Conservation (phyloP, 73 alveolate genomes). For the Symbiodinium natans region DNA sequence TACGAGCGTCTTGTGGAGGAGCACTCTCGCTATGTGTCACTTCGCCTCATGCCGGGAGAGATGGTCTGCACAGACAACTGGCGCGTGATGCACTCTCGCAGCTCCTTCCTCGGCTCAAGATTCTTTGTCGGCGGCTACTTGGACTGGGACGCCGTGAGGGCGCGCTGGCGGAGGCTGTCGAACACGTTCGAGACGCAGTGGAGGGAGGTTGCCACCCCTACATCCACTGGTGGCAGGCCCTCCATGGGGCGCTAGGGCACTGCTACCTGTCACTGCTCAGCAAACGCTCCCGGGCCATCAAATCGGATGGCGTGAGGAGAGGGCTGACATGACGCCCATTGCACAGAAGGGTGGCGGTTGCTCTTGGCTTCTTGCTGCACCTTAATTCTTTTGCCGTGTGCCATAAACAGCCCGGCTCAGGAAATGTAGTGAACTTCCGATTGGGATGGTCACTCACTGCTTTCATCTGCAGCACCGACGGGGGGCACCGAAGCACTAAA, state of each 20-base stretch:
- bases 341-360: too few species aligned
- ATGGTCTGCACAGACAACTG: slow-evolving; percentile 94
- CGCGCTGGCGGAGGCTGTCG: slow-evolving; percentile 73
- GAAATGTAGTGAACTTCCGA: background rate
- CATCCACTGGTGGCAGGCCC: too few species aligned
- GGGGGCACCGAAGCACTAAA: too few species aligned
- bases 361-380: too few species aligned
- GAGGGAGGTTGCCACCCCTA: background rate
- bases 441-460: background rate
- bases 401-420: background rate
- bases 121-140: slow-evolving; percentile 43
- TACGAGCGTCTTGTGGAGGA: slow-evolving; percentile 68
- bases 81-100: slow-evolving; percentile 91
- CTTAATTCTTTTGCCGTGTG: background rate
- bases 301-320: too few species aligned
- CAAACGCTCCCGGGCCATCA: too few species aligned
- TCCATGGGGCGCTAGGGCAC: too few species aligned
- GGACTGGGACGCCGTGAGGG: slow-evolving; percentile 81
- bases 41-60: slow-evolving; percentile 78
- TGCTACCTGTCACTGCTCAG: too few species aligned
- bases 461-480: too few species aligned
- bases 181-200: background rate
- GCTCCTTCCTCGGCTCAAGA: slow-evolving; percentile 67
- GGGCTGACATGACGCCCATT: too few species aligned
- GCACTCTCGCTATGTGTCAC: slow-evolving; percentile 62